These are phyloP conservation scores for Nakazawaea holstii DNA, from an alignment of 805 yeast species.

Conservation along the genomic window DNA sequence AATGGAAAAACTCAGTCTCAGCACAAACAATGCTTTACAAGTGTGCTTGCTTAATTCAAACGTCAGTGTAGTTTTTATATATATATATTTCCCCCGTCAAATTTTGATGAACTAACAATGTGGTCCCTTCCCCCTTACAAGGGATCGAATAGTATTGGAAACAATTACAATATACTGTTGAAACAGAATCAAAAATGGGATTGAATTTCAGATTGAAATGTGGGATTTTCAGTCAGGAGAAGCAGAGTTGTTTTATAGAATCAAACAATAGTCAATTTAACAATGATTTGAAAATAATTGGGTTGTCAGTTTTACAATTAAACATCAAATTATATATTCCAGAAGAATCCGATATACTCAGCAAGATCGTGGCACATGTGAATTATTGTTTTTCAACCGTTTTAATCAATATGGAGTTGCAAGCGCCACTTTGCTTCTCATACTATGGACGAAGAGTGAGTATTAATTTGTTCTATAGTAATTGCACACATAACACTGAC, in stretches of 20 bases:
- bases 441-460: constrained; percentile 16
- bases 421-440: constrained; percentile 25
- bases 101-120: neutral
- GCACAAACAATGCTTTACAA: no score
- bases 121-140: neutral
- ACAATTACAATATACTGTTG: neutral
- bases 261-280: constrained; percentile 2
- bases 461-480: constrained; percentile 11
- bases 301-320: neutral
- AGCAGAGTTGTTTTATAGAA: neutral
- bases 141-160: constrained; percentile 3
- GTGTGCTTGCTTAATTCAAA: no score
- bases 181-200: neutral
- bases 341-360: neutral
- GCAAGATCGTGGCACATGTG: constrained; percentile 14
- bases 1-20: no score
- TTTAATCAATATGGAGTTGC: constrained; percentile 17
- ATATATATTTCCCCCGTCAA: no score
- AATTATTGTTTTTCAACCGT: constrained; percentile 22
- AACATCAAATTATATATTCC: constrained; percentile 1
- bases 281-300: neutral
- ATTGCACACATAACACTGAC: constrained; percentile 16
- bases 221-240: constrained; percentile 1
- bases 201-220: constrained; percentile 6
- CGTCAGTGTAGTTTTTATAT: no score